Percentiles rank a stretch among this genome's conserved stretches.
These are phyloP conservation scores for Thalassiosira exigua DNA, from an alignment of 352 stramenopile species.

Conservation along the genomic window DNA sequence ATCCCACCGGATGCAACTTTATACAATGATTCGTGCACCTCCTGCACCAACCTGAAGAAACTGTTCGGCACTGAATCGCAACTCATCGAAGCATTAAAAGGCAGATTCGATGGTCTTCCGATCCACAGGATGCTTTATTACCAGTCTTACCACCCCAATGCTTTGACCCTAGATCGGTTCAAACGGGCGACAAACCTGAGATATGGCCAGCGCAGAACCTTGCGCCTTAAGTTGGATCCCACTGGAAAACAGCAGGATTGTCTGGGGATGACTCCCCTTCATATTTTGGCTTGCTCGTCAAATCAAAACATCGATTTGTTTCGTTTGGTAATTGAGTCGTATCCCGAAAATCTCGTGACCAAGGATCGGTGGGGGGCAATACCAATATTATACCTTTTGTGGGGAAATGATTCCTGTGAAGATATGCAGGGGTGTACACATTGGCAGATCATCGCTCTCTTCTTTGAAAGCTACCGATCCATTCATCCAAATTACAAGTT, in stretches of 20 bases:
- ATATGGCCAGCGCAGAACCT: not conserved
- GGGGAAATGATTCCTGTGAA: not conserved
- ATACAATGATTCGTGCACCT: not conserved
- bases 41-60: not conserved
- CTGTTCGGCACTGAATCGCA: not conserved
- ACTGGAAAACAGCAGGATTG: constrained; percentile 25
- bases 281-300: constrained; percentile 30
- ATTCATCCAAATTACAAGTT: no score
- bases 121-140: constrained; percentile 24
- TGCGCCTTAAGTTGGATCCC: not conserved
- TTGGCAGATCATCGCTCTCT: no score
- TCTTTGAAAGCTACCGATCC: no score
- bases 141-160: constrained; percentile 6
- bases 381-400: constrained; percentile 26
- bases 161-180: not conserved
- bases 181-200: not conserved
- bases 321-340: not conserved
- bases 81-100: constrained; percentile 1
- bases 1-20: not conserved
- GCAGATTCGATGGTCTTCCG: constrained; percentile 19
- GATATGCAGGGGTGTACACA: no score
- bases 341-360: constrained; percentile 18
- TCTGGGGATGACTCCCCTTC: constrained; percentile 38
- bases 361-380: constrained; percentile 25
- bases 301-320: constrained; percentile 14